Evolutionary conservation across 768 basidiomycete genomes (phyloP).

Genomic region (Artomyces pyxidatus): DNA sequence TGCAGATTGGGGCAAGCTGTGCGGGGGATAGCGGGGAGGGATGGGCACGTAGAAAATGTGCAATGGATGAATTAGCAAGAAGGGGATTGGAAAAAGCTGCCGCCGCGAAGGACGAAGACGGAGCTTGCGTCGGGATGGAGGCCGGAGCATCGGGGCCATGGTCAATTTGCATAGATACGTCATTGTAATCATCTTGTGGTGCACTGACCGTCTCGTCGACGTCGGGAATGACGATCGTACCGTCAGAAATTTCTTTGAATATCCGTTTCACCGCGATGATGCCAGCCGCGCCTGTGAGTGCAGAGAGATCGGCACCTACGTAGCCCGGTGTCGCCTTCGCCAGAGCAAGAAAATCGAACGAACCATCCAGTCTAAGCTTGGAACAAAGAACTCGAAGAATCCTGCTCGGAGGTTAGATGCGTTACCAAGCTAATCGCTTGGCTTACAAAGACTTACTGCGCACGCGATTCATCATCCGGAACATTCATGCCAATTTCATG

Average conservation of each 20-base stretch:
- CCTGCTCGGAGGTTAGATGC: slow-evolving; percentile 38
- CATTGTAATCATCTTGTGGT: slow-evolving; percentile 12
- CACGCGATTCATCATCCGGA: slow-evolving; percentile 83
- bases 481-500: slow-evolving; percentile 98
- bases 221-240: slow-evolving; percentile 48
- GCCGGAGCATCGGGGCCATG: slow-evolving; percentile 3
- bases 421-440: too few species aligned
- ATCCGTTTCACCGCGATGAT: slow-evolving; percentile 96
- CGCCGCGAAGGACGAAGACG: slow-evolving; percentile 6
- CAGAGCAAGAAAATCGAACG: slow-evolving; percentile 78
- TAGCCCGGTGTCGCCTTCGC: slow-evolving; percentile 96
- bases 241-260: slow-evolving; percentile 64
- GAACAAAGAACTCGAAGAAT: slow-evolving; percentile 82
- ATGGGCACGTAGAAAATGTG: slow-evolving; percentile 83
- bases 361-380: slow-evolving; percentile 77
- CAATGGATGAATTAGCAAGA: slow-evolving; percentile 55
- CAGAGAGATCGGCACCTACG: slow-evolving; percentile 90
- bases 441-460: slow-evolving; percentile 64
- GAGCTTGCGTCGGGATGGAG: not conserved
- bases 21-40: slow-evolving; percentile 68
- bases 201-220: slow-evolving; percentile 19
- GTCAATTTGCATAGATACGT: slow-evolving; percentile 33
- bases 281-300: slow-evolving; percentile 88
- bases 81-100: slow-evolving; percentile 16
- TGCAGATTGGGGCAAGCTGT: slow-evolving; percentile 75